Evolutionary conservation across 306 rosid genomes (phyloP).

Genomic region (Amphicarpaea edgeworthii): DNA sequence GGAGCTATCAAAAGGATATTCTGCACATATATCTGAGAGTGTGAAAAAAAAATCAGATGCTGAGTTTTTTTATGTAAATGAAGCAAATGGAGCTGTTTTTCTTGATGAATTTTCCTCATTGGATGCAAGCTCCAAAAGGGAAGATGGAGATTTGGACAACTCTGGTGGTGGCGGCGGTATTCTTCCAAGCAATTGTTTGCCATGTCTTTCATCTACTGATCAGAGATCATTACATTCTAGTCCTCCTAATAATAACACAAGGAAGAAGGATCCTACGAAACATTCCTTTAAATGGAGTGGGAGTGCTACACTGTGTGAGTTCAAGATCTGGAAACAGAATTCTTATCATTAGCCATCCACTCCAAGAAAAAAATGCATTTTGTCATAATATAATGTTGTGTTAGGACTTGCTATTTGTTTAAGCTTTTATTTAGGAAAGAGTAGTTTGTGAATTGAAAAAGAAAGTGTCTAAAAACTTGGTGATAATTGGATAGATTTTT

Average conservation of each 20-base stretch:
- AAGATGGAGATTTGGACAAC: conserved; percentile 56
- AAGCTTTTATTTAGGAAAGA: neutral
- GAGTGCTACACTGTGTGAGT: conserved; percentile 66
- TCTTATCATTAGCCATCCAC: neutral
- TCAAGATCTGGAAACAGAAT: conserved; percentile 6
- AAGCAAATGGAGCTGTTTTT: conserved; percentile 63
- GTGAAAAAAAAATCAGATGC: neutral
- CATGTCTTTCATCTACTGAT: conserved; percentile 74
- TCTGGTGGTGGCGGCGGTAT: too few species aligned
- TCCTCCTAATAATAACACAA: conserved; percentile 61
- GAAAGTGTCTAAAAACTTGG: neutral
- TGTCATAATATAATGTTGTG: neutral
- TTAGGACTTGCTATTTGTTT: neutral
- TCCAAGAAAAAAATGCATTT: neutral
- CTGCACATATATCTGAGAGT: neutral
- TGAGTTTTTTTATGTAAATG: conserved; percentile 40
- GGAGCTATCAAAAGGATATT: conserved; percentile 37
- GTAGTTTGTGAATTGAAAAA: neutral
- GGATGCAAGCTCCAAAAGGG: conserved; percentile 60
- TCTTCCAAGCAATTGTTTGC: conserved; percentile 71
- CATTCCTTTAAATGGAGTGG: conserved; percentile 67
- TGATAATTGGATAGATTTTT: neutral
- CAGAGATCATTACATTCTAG: conserved; percentile 62
- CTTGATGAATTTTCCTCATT: conserved; percentile 59
- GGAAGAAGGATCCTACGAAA: conserved; percentile 63